Percentiles rank a stretch among this genome's conserved stretches.
Evolutionary conservation across 306 rosid genomes (phyloP).

Genomic region (Quercus ilex): DNA sequence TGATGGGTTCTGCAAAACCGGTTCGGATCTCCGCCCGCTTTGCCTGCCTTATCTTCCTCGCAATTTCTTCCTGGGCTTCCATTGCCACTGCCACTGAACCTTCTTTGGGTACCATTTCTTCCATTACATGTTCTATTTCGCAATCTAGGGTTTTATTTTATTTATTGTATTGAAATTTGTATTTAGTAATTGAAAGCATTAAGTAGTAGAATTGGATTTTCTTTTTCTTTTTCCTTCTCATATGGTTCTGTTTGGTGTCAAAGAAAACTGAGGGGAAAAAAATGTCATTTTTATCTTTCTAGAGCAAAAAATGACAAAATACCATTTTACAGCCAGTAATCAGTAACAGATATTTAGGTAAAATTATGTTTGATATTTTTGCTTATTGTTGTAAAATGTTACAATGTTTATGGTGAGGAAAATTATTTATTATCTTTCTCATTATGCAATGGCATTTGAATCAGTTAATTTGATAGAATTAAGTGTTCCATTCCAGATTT

Average conservation of each 20-base stretch:
- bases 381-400: neutral
- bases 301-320: too few species aligned
- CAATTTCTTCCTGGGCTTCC: conserved; percentile 17
- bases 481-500: neutral
- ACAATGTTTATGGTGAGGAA: neutral
- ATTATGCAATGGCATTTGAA: neutral
- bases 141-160: neutral
- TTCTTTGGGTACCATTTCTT: conserved; percentile 41
- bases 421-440: neutral
- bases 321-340: neutral
- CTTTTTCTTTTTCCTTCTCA: neutral
- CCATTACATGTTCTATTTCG: neutral
- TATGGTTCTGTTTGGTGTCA: neutral
- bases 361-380: neutral
- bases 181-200: neutral
- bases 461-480: neutral
- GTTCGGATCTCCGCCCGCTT: conserved; percentile 16
- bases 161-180: too few species aligned
- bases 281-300: too few species aligned
- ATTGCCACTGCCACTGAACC: conserved; percentile 20
- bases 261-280: neutral
- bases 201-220: neutral
- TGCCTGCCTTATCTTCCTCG: conserved; percentile 22
- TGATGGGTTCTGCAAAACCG: conserved; percentile 26
- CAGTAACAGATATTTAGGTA: neutral